Evolutionary conservation across 495 filamentous ascomycete species (phyloP).

Genomic region (Podospora australis): DNA sequence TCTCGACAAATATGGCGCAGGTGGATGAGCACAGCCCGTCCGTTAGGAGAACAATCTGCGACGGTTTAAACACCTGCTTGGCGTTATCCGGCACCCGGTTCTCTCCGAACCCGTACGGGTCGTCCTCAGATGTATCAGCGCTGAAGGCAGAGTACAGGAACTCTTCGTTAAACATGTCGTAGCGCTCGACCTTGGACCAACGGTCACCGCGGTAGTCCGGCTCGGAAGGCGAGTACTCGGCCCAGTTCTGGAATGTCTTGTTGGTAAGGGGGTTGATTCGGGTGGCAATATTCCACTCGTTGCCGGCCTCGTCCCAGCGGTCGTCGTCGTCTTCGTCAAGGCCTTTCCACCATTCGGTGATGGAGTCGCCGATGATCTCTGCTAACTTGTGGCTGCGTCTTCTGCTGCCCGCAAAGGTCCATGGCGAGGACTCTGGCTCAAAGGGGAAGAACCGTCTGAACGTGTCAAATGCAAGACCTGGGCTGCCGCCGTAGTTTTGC

Average conservation of each 20-base stretch:
- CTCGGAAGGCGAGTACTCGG: slow-evolving; percentile 45
- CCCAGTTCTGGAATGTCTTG: slow-evolving; percentile 46
- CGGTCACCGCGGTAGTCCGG: slow-evolving; percentile 33
- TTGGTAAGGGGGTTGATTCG: slow-evolving; percentile 39
- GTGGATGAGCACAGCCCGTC: slow-evolving; percentile 55
- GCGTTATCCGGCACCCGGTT: slow-evolving; percentile 3
- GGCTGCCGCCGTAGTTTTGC: slow-evolving; percentile 28
- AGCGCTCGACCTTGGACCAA: slow-evolving; percentile 37
- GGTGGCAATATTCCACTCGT: slow-evolving; percentile 38
- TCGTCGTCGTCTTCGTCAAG: slow-evolving; percentile 14
- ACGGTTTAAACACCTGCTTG: slow-evolving; percentile 38
- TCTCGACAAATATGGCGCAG: slow-evolving; percentile 51
- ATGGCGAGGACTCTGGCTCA: slow-evolving; percentile 12
- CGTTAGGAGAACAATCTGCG: slow-evolving; percentile 44
- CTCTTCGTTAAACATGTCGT: slow-evolving; percentile 42
- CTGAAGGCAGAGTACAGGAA: slow-evolving; percentile 1
- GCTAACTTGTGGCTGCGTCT: slow-evolving; percentile 35
- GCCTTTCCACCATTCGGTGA: slow-evolving; percentile 25
- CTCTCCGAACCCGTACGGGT: slow-evolving; percentile 35
- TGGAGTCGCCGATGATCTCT: slow-evolving; percentile 37
- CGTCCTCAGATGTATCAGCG: slow-evolving; percentile 17
- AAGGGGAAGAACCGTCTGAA: slow-evolving; percentile 51
- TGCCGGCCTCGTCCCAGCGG: neutral
- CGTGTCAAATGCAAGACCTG: slow-evolving; percentile 36
- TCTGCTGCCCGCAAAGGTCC: slow-evolving; percentile 38